Evolutionary conservation across 163 green algal genomes (phyloP).

Genomic region (Chlamydomonas reinhardtii): DNA sequence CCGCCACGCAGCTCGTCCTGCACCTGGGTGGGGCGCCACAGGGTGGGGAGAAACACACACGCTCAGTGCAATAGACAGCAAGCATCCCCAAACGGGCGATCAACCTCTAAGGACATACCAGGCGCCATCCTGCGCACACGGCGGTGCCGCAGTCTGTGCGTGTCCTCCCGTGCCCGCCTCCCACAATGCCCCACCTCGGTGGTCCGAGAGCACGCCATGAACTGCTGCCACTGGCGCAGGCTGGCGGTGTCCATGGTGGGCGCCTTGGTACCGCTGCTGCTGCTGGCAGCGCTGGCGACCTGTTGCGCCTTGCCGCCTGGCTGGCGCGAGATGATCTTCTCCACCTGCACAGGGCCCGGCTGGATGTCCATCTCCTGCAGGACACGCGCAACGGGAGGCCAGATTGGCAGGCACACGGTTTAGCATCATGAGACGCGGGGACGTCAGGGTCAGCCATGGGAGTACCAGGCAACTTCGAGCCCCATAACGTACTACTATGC

Average conservation of each 20-base stretch:
- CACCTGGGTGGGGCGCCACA: background rate
- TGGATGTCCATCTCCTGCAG: slow-evolving; percentile 34
- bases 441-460: too few species aligned
- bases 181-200: slow-evolving; percentile 4
- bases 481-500: too few species aligned
- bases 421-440: too few species aligned
- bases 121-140: too few species aligned
- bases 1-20: background rate
- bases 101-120: too few species aligned
- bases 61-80: too few species aligned
- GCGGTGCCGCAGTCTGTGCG: too few species aligned
- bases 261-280: background rate
- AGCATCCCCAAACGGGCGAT: too few species aligned
- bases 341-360: slow-evolving; percentile 5
- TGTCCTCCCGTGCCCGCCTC: too few species aligned
- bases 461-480: too few species aligned
- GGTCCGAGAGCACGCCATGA: slow-evolving; percentile 22
- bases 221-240: slow-evolving; percentile 38
- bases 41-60: background rate
- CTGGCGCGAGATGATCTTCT: background rate
- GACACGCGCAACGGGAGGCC: background rate
- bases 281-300: background rate
- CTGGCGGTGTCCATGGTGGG: background rate
- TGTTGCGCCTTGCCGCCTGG: too few species aligned
- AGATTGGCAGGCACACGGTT: background rate